Percentiles rank a stretch among this genome's conserved stretches.
phyloP scores from a whole-genome alignment of 148 eudicot genomes.

The Camellia granthamiana region DNA sequence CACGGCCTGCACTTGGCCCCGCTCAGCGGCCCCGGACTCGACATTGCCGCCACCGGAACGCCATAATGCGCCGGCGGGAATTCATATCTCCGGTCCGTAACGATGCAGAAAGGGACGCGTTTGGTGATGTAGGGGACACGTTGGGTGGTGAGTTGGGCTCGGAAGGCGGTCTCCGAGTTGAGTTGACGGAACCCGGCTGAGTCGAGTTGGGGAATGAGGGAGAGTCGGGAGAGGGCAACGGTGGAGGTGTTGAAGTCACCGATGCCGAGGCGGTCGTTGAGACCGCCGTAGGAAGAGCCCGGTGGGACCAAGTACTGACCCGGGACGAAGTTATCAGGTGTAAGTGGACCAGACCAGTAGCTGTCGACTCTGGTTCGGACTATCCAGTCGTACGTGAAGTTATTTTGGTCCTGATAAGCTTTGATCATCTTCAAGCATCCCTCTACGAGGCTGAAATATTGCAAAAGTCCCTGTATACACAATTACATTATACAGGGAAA shows the following conservation, averaged over 20 bases:
- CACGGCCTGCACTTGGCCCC: constrained; percentile 96
- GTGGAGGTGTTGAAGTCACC: constrained; percentile 72
- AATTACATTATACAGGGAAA: not conserved
- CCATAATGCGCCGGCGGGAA: constrained; percentile 62
- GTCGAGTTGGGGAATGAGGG: constrained; percentile 66
- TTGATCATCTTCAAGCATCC: constrained; percentile 76
- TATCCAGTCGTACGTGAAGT: constrained; percentile 89
- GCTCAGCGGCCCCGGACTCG: constrained; percentile 70
- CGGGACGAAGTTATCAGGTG: constrained; percentile 54
- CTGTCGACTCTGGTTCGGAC: constrained; percentile 90
- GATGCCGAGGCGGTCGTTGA: constrained; percentile 78
- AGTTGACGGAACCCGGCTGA: constrained; percentile 46
- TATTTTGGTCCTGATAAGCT: constrained; percentile 45
- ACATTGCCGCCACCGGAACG: constrained; percentile 76
- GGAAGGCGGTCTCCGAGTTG: constrained; percentile 81
- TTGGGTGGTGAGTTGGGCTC: constrained; percentile 61
- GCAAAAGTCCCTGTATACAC: constrained; percentile 65
- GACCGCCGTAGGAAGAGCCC: constrained; percentile 73
- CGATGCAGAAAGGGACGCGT: constrained; percentile 70
- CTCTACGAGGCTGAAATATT: constrained; percentile 84
- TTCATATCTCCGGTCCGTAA: constrained; percentile 59
- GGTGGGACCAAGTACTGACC: constrained; percentile 72
- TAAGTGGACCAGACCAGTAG: constrained; percentile 72
- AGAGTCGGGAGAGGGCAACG: constrained; percentile 80
- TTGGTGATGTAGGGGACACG: constrained; percentile 32